These are phyloP conservation scores for Candida coquimbonensis DNA, from an alignment of 805 yeast species.

Conservation along the genomic window DNA sequence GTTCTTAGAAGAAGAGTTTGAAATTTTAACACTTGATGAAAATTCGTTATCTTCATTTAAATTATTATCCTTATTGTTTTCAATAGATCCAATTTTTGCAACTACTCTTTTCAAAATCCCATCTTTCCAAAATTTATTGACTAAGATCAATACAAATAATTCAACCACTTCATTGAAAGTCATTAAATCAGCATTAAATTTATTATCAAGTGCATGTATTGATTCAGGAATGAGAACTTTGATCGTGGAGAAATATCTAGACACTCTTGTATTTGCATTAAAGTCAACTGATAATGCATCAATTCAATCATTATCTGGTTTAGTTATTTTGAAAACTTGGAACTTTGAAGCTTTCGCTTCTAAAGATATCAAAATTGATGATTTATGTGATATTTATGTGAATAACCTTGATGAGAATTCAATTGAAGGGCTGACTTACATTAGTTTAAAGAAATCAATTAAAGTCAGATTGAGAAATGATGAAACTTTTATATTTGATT, in stretches of 20 bases:
- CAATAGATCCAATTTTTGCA: constrained; percentile 7
- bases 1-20: constrained; percentile 15
- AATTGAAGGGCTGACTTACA: constrained; percentile 44
- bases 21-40: constrained; percentile 17
- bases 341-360: constrained; percentile 30
- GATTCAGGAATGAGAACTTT: constrained; percentile 42
- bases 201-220: constrained; percentile 42
- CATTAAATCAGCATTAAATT: constrained; percentile 23
- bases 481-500: constrained; percentile 25
- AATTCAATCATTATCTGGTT: constrained; percentile 30
- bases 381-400: constrained; percentile 26
- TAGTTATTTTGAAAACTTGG: constrained; percentile 54
- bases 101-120: constrained; percentile 20
- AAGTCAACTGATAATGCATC: constrained; percentile 11
- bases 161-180: constrained; percentile 7
- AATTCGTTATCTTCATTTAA: constrained; percentile 20
- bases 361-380: constrained; percentile 24
- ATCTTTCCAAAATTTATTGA: constrained; percentile 22
- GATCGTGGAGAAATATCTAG: constrained; percentile 38
- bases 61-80: constrained; percentile 12
- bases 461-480: constrained; percentile 32
- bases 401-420: constrained; percentile 15
- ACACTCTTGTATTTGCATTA: constrained; percentile 33
- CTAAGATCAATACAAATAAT: constrained; percentile 4
- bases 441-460: constrained; percentile 35